Base-by-base conservation (phyloP, 1,284 basidiomycete species). In the Rhizoctonia solani region DNA sequence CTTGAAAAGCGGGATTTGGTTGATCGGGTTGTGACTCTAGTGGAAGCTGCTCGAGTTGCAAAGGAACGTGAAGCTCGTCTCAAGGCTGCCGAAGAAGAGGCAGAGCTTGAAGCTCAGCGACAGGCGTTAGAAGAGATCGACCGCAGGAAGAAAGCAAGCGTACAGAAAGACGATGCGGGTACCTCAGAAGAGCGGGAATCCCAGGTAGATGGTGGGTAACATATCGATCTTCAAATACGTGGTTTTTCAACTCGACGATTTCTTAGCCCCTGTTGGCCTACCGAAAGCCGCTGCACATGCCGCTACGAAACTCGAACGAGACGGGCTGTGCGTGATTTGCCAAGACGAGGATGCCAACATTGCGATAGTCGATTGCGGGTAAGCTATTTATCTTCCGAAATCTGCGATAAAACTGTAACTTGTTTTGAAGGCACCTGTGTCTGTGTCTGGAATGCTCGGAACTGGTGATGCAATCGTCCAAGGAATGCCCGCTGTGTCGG, bases 321-420 rank as follows among this genome's bases (percentile, higher is more conserved):
- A 81, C 13, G 92, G 93, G 0, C 76, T 93, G 1, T 95, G 92
- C 74, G 90, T 95, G 0, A 85, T 95, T 16, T 95, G 93, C 75
- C 92, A 94, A 74, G 93, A 95, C 72, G 90, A 93, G 67, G 92
- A 95, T 72, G 92, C 92, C 0, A 93, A 89, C 70, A 90, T 95
- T 63, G 93, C 92, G 1, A 87, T 93, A 56, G 89, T 94, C n/a
- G 92, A 95, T 76, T 95, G 93, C 83, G 93, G 93, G 88, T 92
- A 74, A 54, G 87, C 82, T 1, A 50, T 58, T 50, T 29, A 41
- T 42, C 53, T 49, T 19, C 14, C 50, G n/a, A n/a, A n/a, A 30
- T 19, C 55, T 52, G 61, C 19, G 59, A 16, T 34, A 14, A 6
- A 25, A 19, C 19, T 46, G 39, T 27, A 46, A 46, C 16, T 25